Percentiles rank a stretch among this genome's conserved stretches.
Conservation (phyloP, 139 green algal genomes). For the Picocystis salinarum region DNA sequence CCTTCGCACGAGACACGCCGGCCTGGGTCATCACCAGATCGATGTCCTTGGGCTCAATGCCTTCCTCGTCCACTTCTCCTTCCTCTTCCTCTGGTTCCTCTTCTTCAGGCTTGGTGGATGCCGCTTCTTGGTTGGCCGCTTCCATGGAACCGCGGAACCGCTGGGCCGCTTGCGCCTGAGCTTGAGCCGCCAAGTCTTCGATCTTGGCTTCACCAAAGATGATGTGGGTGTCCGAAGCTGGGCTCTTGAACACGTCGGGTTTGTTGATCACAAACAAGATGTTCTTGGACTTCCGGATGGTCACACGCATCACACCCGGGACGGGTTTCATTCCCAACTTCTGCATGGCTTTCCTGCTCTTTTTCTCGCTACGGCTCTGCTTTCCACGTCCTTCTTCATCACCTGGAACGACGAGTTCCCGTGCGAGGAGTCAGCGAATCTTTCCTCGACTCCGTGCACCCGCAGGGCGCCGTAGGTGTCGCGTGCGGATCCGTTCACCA, state of each 20-base stretch:
- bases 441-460: no score
- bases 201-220: slow-evolving; percentile 99
- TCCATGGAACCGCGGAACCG: slow-evolving; percentile 19
- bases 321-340: slow-evolving; percentile 99
- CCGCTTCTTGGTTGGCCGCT: neutral
- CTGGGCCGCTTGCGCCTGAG: slow-evolving; percentile 50
- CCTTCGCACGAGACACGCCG: slow-evolving; percentile 64
- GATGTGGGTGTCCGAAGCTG: slow-evolving; percentile 89
- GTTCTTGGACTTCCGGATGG: slow-evolving; percentile 98
- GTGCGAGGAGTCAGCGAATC: no score
- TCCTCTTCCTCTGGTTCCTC: slow-evolving; percentile 50
- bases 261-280: slow-evolving; percentile 95
- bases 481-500: no score
- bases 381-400: slow-evolving; percentile 28
- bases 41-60: slow-evolving; percentile 95
- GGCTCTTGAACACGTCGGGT: slow-evolving; percentile 95
- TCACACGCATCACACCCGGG: slow-evolving; percentile 68
- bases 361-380: slow-evolving; percentile 94
- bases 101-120: neutral
- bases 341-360: slow-evolving; percentile 91
- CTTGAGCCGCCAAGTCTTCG: slow-evolving; percentile 83
- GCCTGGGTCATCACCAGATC: slow-evolving; percentile 95
- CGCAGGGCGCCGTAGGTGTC: no score
- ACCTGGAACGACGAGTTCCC: no score
- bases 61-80: slow-evolving; percentile 74